Evolutionary conservation across 2,329 filamentous ascomycete genomes (phyloP), one percentile per base, ranked within the genome.

Genomic region (Phoma herbarum): DNA sequence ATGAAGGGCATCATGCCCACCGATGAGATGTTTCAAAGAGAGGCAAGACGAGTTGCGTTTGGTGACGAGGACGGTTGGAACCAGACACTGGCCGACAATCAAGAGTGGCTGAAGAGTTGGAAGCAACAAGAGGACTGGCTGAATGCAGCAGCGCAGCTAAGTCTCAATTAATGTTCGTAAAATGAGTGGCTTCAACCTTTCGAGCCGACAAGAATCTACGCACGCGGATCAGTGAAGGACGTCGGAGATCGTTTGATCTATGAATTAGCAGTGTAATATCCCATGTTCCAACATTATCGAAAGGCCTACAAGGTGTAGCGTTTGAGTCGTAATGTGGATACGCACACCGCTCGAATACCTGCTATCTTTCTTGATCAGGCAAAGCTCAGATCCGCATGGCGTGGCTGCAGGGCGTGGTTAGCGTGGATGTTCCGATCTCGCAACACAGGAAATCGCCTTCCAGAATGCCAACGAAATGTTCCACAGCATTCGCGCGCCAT

Each of bases 21-120:
- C 1, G 81, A 83, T 58, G 80, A 82, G 39, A 81, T 82, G 78
- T 76, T 83, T 29, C 81, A 83, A 63, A 65, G 65, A 4, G 76
- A 82, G 52, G 78, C 81, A 7, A 68, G 81, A 31, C 68, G 72
- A 20, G 72, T 83, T n/a, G 48, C 82, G 2, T 83, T 80, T 54
- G 77, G 80, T 9, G 73, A 74, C 25, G 73, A 69, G 4, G 79
- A 82, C 28, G 81, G 83, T 51, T 83, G 80, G 80, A 80, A 81
- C 46, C 70, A 72, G 44, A 73, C 71, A 18, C 57, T 68, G 14
- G 68, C 67, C 14, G 69, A 72, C 43, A 62, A 70, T 46, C 61
- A 57, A 2, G 77, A 79, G 53, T 80, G 78, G 78, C 68, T 80
- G 9, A 74, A 75, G 20, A 48, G 63, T 22, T 73, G 73, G 48